Percentiles rank a stretch among this genome's conserved stretches.
These are phyloP conservation scores for Chaetomiaceae sp. DNA, from an alignment of 2,329 filamentous ascomycete species.

Conservation along the genomic window DNA sequence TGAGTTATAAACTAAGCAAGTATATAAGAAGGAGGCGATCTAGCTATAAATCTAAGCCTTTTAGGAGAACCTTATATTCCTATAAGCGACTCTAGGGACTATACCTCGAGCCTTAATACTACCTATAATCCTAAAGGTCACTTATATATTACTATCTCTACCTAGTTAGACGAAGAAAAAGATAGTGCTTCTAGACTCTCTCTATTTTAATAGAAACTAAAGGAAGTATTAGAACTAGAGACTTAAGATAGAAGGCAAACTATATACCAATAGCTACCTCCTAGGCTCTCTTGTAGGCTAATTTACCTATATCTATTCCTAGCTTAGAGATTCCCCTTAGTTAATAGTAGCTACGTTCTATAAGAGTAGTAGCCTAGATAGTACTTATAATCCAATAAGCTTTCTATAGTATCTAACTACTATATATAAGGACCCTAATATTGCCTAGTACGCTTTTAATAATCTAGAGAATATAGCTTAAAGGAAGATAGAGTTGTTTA, in stretches of 20 bases:
- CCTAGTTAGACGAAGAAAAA: background rate
- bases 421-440: too few relatives aligned
- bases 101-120: background rate
- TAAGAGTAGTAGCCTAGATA: background rate
- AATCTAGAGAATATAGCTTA: too few relatives aligned
- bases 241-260: too few relatives aligned
- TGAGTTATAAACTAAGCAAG: background rate
- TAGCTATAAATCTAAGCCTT: background rate
- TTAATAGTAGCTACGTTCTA: background rate
- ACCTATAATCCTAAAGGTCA: background rate
- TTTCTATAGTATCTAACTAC: too few relatives aligned
- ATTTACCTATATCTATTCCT: conserved; percentile 4
- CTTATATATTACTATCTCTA: background rate
- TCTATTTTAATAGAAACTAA: too few relatives aligned
- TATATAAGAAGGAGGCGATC: background rate
- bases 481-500: too few relatives aligned
- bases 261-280: too few relatives aligned
- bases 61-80: background rate
- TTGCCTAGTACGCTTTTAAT: too few relatives aligned
- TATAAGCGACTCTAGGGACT: too few relatives aligned
- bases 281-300: too few relatives aligned
- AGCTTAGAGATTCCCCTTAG: background rate
- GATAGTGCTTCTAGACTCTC: background rate
- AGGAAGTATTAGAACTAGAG: too few relatives aligned
- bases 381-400: too few relatives aligned